A percentile compares a stretch with the other conserved stretches of the same genome.
Evolutionary conservation across 306 rosid species (phyloP).

Genomic region (Cicer bijugum): DNA sequence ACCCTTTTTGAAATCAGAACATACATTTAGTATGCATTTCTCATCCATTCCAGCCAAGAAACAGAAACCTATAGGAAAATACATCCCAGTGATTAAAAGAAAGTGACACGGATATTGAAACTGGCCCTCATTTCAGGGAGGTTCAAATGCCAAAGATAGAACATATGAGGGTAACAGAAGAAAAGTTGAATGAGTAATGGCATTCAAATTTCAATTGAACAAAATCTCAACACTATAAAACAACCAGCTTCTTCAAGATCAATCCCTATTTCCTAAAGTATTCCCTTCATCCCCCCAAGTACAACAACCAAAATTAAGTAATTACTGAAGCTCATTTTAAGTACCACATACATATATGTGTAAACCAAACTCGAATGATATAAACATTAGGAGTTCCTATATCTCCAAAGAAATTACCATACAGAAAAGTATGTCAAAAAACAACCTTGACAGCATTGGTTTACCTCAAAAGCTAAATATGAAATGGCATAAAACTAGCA

Average conservation of each 20-base stretch:
- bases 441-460: slow-evolving; percentile 9
- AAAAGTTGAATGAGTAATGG: slow-evolving; percentile 26
- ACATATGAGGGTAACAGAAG: slow-evolving; percentile 4
- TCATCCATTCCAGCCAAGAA: slow-evolving; percentile 21
- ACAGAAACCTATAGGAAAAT: slow-evolving; percentile 18
- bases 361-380: not conserved
- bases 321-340: slow-evolving; percentile 2
- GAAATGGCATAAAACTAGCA: slow-evolving; percentile 38
- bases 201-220: slow-evolving; percentile 29
- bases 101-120: slow-evolving; percentile 7
- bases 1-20: slow-evolving; percentile 9
- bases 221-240: slow-evolving; percentile 8
- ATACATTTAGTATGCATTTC: not conserved
- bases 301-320: slow-evolving; percentile 6
- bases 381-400: slow-evolving; percentile 26
- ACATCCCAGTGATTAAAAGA: slow-evolving; percentile 13
- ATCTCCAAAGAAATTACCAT: slow-evolving; percentile 27
- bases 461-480: slow-evolving; percentile 27
- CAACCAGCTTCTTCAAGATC: slow-evolving; percentile 33
- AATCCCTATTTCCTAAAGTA: slow-evolving; percentile 13
- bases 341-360: too few relatives aligned
- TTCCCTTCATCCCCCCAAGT: slow-evolving; percentile 16
- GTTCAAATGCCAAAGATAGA: slow-evolving; percentile 28
- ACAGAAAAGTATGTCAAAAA: slow-evolving; percentile 9
- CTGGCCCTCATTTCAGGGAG: not conserved